A percentile compares a stretch with the other conserved stretches of the same genome.
Conservation (phyloP, 176 grass and related monocot genomes). For the Melocanna baccifera region DNA sequence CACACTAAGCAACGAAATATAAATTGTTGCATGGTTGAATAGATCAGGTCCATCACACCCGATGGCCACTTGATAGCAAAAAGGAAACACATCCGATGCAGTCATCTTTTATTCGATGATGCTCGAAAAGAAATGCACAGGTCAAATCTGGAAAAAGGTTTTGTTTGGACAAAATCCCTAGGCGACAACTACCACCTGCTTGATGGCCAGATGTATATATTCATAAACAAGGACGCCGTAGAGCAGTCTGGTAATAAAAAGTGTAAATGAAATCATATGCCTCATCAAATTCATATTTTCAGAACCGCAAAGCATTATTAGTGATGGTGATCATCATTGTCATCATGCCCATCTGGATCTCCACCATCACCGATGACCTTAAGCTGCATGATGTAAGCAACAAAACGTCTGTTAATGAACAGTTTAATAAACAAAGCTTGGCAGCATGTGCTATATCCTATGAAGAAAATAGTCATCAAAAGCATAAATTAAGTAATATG, state of each 20-base stretch:
- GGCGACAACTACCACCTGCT: conserved; percentile 49
- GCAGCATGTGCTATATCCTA: background rate
- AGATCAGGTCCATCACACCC: conserved; percentile 34
- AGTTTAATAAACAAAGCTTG: background rate
- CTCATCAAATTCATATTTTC: conserved; percentile 51
- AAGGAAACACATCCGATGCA: conserved; percentile 31
- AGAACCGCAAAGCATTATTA: conserved; percentile 37
- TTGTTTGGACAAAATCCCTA: conserved; percentile 47
- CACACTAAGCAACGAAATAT: conserved; percentile 23
- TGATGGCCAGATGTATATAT: conserved; percentile 47
- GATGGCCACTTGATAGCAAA: conserved; percentile 42
- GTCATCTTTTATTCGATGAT: conserved; percentile 61
- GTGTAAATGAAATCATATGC: conserved; percentile 40
- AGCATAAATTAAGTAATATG: conserved; percentile 5
- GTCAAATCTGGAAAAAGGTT: conserved; percentile 20
- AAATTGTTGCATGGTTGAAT: conserved; percentile 27
- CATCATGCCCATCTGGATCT: conserved; percentile 63
- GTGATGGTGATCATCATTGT: conserved; percentile 66
- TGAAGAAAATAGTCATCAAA: background rate
- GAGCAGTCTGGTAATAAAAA: conserved; percentile 38
- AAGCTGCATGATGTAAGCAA: conserved; percentile 57
- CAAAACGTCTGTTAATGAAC: background rate
- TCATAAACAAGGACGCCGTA: conserved; percentile 39
- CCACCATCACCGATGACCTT: conserved; percentile 94
- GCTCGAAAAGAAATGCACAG: conserved; percentile 44